phyloP scores from a whole-genome alignment of 306 rosid species.

The Vigna angularis region DNA sequence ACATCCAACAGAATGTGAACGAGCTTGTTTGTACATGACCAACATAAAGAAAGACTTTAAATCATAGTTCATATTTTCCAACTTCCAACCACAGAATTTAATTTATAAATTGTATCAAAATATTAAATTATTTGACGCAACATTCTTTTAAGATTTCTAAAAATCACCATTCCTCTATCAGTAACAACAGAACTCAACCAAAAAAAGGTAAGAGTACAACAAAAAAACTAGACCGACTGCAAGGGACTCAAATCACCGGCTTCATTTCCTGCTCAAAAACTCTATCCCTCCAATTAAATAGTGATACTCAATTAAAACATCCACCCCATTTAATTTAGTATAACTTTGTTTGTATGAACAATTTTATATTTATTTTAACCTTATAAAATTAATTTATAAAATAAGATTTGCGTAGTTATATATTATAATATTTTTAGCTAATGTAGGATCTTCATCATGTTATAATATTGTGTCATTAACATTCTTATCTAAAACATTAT shows the following conservation, averaged over 20 bases:
- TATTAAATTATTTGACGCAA: conserved; percentile 26
- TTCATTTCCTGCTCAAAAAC: too few species aligned
- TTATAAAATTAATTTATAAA: too few species aligned
- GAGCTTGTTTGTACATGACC: neutral
- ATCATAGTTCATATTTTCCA: conserved; percentile 6
- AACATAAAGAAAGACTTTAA: neutral
- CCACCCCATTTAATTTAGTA: too few species aligned
- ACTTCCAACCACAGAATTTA: neutral
- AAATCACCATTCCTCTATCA: neutral
- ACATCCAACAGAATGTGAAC: neutral
- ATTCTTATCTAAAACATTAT: too few species aligned
- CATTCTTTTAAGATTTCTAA: neutral
- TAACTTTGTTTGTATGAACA: too few species aligned
- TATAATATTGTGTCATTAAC: too few species aligned
- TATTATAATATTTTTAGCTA: too few species aligned
- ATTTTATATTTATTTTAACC: too few species aligned
- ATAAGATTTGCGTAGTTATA: too few species aligned
- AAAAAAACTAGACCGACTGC: neutral
- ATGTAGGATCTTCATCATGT: too few species aligned
- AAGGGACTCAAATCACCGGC: neutral
- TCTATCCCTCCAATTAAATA: too few species aligned
- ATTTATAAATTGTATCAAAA: neutral
- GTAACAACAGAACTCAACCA: conserved; percentile 3
- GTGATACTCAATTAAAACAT: too few species aligned
- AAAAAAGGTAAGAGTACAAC: neutral